Conservation (phyloP, 257 asterid species). For the Eucommia ulmoides region DNA sequence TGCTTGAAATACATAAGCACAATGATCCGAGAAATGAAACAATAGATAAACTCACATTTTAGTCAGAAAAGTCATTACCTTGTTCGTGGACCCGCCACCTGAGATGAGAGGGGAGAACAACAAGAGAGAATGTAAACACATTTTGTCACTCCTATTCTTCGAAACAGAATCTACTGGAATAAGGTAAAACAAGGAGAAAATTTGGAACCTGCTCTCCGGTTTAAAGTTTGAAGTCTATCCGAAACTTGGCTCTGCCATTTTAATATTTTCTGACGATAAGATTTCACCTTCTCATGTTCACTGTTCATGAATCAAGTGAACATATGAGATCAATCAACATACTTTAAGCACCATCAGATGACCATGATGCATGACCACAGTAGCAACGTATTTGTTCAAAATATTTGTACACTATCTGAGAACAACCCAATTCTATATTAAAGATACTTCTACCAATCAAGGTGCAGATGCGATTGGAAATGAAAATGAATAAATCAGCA, state of each 20-base stretch:
- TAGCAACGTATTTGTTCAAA: too few species aligned
- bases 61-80: slow-evolving; percentile 65
- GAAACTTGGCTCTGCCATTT: slow-evolving; percentile 83
- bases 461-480: too few species aligned
- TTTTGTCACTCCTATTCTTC: background rate
- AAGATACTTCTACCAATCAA: too few species aligned
- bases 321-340: too few species aligned
- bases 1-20: slow-evolving; percentile 7
- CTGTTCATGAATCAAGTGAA: too few species aligned
- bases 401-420: too few species aligned
- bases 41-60: slow-evolving; percentile 42
- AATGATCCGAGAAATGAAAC: too few species aligned
- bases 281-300: slow-evolving; percentile 86
- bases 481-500: too few species aligned
- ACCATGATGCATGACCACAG: too few species aligned
- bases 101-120: slow-evolving; percentile 13
- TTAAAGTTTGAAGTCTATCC: slow-evolving; percentile 61
- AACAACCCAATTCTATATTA: too few species aligned
- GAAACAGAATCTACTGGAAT: background rate
- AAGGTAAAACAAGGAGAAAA: background rate
- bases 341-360: too few species aligned
- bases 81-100: slow-evolving; percentile 55
- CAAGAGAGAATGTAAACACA: slow-evolving; percentile 8
- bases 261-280: slow-evolving; percentile 64
- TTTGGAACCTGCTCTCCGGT: slow-evolving; percentile 58